These are phyloP conservation scores for Phytophthora parvispora DNA, from an alignment of 352 stramenopile genomes.

Conservation along the genomic window DNA sequence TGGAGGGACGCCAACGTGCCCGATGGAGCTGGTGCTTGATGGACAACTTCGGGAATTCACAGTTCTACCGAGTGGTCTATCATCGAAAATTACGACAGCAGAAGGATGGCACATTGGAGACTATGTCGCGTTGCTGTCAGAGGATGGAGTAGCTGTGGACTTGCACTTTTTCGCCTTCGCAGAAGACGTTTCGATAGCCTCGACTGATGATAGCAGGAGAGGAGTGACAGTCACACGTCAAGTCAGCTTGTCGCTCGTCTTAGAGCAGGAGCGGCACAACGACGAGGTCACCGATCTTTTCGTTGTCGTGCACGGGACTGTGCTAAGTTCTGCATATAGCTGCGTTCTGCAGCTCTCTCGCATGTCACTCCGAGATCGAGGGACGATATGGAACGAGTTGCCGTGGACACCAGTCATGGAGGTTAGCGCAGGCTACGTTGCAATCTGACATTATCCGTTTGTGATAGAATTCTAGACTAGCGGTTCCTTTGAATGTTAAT, in stretches of 20 bases:
- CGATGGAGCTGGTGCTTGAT: slow-evolving; percentile 11
- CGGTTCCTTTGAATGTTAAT: too few relatives aligned
- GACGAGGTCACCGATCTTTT: not conserved
- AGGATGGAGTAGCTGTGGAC: not conserved
- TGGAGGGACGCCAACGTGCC: too few relatives aligned
- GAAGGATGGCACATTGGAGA: slow-evolving; percentile 1
- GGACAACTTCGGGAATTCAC: not conserved
- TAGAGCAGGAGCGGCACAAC: not conserved
- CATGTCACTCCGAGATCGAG: not conserved
- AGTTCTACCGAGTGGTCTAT: not conserved
- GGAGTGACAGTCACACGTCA: not conserved
- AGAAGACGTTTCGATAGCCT: not conserved
- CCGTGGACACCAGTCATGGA: not conserved
- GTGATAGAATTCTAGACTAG: too few relatives aligned
- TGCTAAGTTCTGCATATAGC: not conserved
- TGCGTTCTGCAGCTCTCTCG: not conserved
- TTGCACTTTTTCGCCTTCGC: not conserved
- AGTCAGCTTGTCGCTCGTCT: not conserved
- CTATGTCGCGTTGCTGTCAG: not conserved
- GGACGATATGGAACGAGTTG: not conserved
- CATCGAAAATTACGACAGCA: not conserved
- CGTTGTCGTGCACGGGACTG: not conserved
- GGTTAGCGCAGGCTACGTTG: not conserved
- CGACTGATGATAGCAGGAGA: not conserved
- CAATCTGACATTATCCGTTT: not conserved